Conservation (phyloP, 1,139 yeast species). For the Hansenula lynferdii region DNA sequence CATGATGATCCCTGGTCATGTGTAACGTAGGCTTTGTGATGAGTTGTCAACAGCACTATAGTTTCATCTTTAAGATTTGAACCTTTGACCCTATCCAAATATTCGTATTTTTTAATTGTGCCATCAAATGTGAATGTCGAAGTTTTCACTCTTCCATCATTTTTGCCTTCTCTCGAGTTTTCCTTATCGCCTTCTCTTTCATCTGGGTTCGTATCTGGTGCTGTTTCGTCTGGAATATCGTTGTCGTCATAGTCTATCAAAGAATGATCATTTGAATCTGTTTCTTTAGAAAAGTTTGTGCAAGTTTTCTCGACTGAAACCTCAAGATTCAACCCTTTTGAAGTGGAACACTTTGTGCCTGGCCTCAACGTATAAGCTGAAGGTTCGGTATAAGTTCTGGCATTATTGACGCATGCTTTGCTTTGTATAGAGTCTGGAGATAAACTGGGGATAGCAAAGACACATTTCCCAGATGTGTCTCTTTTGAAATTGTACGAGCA, state of each 20-base stretch:
- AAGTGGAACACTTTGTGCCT: conserved; percentile 36
- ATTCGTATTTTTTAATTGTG: conserved; percentile 37
- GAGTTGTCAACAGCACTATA: conserved; percentile 39
- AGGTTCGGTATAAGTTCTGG: conserved; percentile 9
- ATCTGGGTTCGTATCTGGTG: conserved; percentile 25
- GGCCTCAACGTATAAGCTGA: conserved; percentile 29
- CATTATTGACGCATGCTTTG: conserved; percentile 19
- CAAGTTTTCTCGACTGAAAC: conserved; percentile 7
- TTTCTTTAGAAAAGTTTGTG: conserved; percentile 32
- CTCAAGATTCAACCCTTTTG: conserved; percentile 12
- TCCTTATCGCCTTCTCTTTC: conserved; percentile 35
- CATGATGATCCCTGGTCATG: conserved; percentile 76
- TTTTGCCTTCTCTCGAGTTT: conserved; percentile 26
- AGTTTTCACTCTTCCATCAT: conserved; percentile 30
- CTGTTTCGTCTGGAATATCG: conserved; percentile 36
- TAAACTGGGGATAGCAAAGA: conserved; percentile 34
- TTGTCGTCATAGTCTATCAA: conserved; percentile 23
- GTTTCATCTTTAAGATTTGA: conserved; percentile 41
- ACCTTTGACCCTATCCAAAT: conserved; percentile 37
- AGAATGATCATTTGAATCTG: conserved; percentile 8
- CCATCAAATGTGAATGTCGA: conserved; percentile 37
- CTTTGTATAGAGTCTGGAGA: conserved; percentile 28
- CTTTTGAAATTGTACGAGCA: conserved; percentile 56
- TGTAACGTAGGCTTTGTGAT: conserved; percentile 43
- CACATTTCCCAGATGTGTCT: conserved; percentile 45